These are phyloP conservation scores for Microthlaspi erraticum DNA, from an alignment of 345 rosid species.

Conservation along the genomic window DNA sequence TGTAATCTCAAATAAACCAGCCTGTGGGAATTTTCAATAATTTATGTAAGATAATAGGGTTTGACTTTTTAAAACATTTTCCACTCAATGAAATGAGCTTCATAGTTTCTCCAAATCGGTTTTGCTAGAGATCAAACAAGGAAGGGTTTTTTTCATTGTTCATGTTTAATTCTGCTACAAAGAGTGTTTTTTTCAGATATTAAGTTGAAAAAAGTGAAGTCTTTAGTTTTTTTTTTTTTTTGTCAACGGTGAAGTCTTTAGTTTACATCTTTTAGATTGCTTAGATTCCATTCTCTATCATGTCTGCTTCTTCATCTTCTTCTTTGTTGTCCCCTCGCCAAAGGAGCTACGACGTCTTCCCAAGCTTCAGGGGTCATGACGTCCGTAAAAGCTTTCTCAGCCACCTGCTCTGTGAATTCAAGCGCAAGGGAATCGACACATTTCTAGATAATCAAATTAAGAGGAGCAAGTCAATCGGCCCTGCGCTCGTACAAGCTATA, in stretches of 20 bases:
- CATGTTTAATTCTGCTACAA: background rate
- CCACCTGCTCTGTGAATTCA: background rate
- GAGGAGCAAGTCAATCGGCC: background rate
- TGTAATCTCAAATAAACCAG: no score
- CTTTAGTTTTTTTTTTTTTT: no score
- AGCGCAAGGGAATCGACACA: background rate
- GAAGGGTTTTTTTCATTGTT: background rate
- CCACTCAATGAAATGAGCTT: background rate
- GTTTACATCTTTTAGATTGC: background rate
- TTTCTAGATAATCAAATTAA: background rate
- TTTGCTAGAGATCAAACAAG: background rate
- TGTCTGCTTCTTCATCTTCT: constrained; percentile 21
- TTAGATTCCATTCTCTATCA: background rate
- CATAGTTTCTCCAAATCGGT: background rate
- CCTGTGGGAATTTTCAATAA: background rate
- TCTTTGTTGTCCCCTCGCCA: background rate
- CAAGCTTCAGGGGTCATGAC: constrained; percentile 12
- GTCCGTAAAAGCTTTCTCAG: constrained; percentile 7
- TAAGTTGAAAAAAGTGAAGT: background rate
- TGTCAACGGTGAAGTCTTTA: background rate
- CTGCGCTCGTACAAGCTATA: background rate
- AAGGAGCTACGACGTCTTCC: constrained; percentile 6
- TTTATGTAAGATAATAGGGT: background rate
- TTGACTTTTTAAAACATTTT: background rate
- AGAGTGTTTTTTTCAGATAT: background rate